Base-by-base conservation (phyloP, 176 grass and related monocot species). In the Lolium perenne region DNA sequence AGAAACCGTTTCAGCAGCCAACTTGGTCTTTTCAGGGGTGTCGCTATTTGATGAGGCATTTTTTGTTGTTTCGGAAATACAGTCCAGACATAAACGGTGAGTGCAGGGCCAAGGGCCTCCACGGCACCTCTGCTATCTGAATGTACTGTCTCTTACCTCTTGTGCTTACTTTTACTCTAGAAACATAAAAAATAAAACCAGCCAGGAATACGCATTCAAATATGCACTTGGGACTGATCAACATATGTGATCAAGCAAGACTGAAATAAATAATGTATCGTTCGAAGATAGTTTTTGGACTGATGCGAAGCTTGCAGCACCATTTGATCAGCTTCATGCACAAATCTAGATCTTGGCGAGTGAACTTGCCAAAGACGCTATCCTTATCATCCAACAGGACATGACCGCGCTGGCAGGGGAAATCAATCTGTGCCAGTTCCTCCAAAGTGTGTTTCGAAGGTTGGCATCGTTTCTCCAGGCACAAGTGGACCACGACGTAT, bases 401-500 rank as follows among this genome's bases (percentile, higher is more conserved):
- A 61, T 43, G 76, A 40, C 18, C 76, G 8, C 12, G 56, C 32
- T 79, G 54, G 6, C 55, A 9, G 21, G 55, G 76, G 7, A 61
- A 79, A 79, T 79, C 20, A 12, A 79, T 61, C 3, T 15, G 35
- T 21, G n/a, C n/a, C 4, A 79, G 20, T 13, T 79, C 55, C 6
- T 61, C 38, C 8, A 60, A 9, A 4, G 6, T 79, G 11, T 60
- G 54, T 17, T 79, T 35, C 11, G 54, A 79, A 60, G 76, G 76
- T 60, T 79, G 76, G 38, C 43, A 10, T n/a, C 60, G 35, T 41
- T 79, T 79, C 35, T 79, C 76, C 76, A 61, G 12, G 55, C 76
- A 79, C 76, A 79, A 59, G 4, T 60, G 55, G 22, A 60, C 76
- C 76, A 79, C 20, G 18, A 10, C 55, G 7, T 79, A 79, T 22